Evolutionary conservation across 192 early-diverging fungal genomes (phyloP), one percentile per base, ranked within the genome.

Genomic region (Coemansia sp.): DNA sequence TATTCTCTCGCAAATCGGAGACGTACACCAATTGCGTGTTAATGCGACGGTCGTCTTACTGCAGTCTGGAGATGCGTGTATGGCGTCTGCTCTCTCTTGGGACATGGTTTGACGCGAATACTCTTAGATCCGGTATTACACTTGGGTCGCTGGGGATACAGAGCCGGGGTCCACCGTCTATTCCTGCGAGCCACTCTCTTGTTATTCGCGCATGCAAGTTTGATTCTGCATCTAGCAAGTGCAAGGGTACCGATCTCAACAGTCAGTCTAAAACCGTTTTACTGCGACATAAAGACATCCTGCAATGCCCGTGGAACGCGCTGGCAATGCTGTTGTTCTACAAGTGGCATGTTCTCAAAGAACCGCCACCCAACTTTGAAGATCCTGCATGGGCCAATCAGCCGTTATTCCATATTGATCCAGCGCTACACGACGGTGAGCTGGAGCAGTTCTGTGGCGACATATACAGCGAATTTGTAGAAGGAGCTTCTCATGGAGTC

Each of bases 281-380:
- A 12, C 66, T 75, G 38, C 67, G 73, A 26, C 68, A 75, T 43
- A 53, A 37, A 6, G 2, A 63, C 10, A 55, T 70, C 1, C 7
- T 75, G 10, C 78, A 60, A 20, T 81, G 73, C 6, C 73, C 78
- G n/a, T 81, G 78, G 78, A 81, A 81, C 48, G 73, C 73, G 9
- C 61, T 75, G 50, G 73, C 78, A 0, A 66, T 72, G 50, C 57
- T 75, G 45, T 27, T 75, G 6, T 81, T 60, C 47, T 68, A 81
- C 60, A 81, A 75, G 45, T 75, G 72, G 73, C 73, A 75, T 57
- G 61, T 81, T 3, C 57, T 64, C 8, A 69, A 75, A 3, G 78
- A 75, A 49, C 73, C 73, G 13, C 62, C 63, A 20, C 78, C 78
- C 1, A 48, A 81, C 52, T 81, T 81, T 69, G 49, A 43, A 14